Conservation (phyloP, 2,329 filamentous ascomycete species). For the Leptographium radiaticola region DNA sequence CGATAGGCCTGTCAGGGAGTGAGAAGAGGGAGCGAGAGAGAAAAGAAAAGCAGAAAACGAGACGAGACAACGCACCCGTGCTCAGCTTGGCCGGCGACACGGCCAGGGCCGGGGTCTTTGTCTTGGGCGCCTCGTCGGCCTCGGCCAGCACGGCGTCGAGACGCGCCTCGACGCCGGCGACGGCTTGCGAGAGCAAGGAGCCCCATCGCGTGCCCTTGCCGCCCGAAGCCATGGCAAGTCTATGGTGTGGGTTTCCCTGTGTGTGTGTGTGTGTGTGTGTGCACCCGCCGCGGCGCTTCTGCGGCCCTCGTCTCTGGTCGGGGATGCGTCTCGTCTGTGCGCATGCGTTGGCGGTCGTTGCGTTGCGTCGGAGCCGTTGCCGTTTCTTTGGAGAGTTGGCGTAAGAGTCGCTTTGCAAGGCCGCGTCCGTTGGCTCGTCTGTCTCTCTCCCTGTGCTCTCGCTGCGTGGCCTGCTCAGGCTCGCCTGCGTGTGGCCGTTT, state of each 20-base stretch:
- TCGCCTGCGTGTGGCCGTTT: neutral
- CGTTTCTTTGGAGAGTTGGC: too few species aligned
- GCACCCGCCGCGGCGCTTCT: too few species aligned
- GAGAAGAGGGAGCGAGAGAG: conserved; percentile 9
- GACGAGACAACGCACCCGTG: conserved; percentile 16
- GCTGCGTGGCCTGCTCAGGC: neutral
- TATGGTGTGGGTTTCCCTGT: too few species aligned
- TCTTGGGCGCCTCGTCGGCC: conserved; percentile 38
- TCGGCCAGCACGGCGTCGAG: conserved; percentile 87
- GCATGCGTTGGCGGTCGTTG: too few species aligned
- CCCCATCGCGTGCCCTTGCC: conserved; percentile 56
- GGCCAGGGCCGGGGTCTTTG: conserved; percentile 8
- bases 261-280: too few species aligned
- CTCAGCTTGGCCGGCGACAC: conserved; percentile 15
- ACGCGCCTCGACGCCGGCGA: conserved; percentile 85
- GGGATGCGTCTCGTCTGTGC: neutral
- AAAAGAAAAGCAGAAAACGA: neutral
- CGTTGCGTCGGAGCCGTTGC: too few species aligned
- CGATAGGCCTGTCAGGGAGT: conserved; percentile 28
- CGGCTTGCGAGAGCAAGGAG: conserved; percentile 73
- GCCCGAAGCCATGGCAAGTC: conserved; percentile 29
- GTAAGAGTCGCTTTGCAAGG: too few species aligned
- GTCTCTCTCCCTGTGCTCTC: too few species aligned
- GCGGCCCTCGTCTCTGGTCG: too few species aligned
- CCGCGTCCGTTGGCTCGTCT: neutral